Base-by-base conservation (phyloP, 1,139 yeast genomes). In the Sugiyamaella castrensis region DNA sequence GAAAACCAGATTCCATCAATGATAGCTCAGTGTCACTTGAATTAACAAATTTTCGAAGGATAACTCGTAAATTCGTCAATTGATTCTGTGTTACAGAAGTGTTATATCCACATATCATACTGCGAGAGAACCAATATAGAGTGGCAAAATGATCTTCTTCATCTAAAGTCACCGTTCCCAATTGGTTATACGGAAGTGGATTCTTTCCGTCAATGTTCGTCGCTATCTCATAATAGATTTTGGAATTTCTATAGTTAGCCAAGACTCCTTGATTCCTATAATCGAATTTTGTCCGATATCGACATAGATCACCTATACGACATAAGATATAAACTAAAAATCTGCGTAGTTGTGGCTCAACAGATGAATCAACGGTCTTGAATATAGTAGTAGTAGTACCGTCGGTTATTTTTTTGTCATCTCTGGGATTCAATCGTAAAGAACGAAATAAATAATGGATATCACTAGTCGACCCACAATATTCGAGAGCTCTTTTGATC, bases 261-360 rank as follows among this genome's bases (percentile, higher is more conserved):
- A 43, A 48, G 11, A 37, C 31, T 8, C 33, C 43, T 16, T 46
- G 41, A 13, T 40, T 26, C 8, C 37, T 48, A 12, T 34, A 37
- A 24, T 43, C 39, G 13, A 19, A 16, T 19, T 42, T 43, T 29
- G 48, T 32, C n/a, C 57, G 46, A 44, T 60, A 60, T 13, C 61
- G 51, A n/a, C 59, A 52, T 19, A 58, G 28, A 40, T 60, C 62
- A 5, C 64, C 64, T 16, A 59, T 37, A 24, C 52, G 44, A 35
- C 56, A 55, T 8, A 57, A 37, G 3, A 53, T 15, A 24, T 35
- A 13, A 8, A 15, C 37, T 8, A 49, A 34, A 7, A 39, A 4
- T 4, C 29, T n/a, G 1, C 42, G 38, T 3, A 47, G 31, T 13
- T 8, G 2, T 4, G 15, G 32, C 26, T 43, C 37, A n/a, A 12